These are phyloP conservation scores for Pistacia vera DNA, from an alignment of 345 rosid genomes.

Conservation along the genomic window DNA sequence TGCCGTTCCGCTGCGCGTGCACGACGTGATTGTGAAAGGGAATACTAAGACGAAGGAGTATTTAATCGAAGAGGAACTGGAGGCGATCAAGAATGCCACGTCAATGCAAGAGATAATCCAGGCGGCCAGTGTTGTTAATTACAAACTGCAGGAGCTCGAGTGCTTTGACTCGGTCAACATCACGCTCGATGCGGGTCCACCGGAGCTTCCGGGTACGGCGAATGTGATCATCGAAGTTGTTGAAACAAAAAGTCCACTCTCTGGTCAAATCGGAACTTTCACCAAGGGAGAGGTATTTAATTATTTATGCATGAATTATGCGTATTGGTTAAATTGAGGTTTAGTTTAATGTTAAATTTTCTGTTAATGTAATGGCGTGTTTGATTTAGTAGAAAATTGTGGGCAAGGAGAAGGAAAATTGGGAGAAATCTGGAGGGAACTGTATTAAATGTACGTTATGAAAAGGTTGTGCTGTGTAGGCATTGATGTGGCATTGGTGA, in stretches of 20 bases:
- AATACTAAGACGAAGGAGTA: conserved; percentile 80
- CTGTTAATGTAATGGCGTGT: background rate
- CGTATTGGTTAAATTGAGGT: background rate
- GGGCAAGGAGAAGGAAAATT: background rate
- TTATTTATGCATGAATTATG: too few species aligned
- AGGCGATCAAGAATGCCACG: conserved; percentile 52
- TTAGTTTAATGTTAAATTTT: background rate
- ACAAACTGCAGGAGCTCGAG: conserved; percentile 64
- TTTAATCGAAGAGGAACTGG: conserved; percentile 70
- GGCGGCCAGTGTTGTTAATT: conserved; percentile 62
- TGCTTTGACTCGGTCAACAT: conserved; percentile 81
- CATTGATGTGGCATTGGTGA: background rate
- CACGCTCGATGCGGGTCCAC: conserved; percentile 85
- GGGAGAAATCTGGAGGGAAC: background rate
- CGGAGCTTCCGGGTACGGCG: conserved; percentile 85
- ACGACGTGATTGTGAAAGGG: conserved; percentile 78
- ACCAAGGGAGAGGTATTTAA: conserved; percentile 68
- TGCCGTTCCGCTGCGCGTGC: conserved; percentile 72
- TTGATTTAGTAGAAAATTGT: background rate
- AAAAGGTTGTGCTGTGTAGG: background rate
- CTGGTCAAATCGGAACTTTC: conserved; percentile 76
- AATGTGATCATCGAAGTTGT: conserved; percentile 73
- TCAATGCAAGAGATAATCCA: conserved; percentile 76
- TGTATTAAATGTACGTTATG: background rate
- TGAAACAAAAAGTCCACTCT: conserved; percentile 57